Conservation (phyloP, 768 basidiomycete genomes). For the Rhodotorula sphaerocarpa region DNA sequence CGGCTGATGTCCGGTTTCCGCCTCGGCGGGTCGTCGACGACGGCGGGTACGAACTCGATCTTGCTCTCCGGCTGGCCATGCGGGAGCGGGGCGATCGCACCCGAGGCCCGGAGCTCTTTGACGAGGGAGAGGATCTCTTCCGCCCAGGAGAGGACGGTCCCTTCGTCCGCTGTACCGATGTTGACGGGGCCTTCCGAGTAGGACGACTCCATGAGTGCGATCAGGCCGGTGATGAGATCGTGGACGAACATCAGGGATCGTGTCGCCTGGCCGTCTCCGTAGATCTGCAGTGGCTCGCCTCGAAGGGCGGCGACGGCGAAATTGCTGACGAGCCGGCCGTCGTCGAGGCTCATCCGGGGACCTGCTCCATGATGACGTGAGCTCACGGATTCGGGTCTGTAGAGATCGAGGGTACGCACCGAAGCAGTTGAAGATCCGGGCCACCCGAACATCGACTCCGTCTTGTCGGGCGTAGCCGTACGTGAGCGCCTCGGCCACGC, state of each 20-base stretch:
- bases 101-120: slow-evolving; percentile 80
- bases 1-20: slow-evolving; percentile 85
- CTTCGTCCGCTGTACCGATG: slow-evolving; percentile 91
- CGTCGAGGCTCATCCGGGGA: slow-evolving; percentile 71
- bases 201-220: slow-evolving; percentile 86
- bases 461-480: slow-evolving; percentile 94
- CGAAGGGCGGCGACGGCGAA: slow-evolving; percentile 96
- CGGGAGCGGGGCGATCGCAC: slow-evolving; percentile 44
- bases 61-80: slow-evolving; percentile 39
- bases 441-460: slow-evolving; percentile 89
- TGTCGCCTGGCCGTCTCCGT: slow-evolving; percentile 40
- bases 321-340: slow-evolving; percentile 97
- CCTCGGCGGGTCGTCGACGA: slow-evolving; percentile 88
- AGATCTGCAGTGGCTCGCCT: slow-evolving; percentile 80
- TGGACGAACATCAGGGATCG: slow-evolving; percentile 62
- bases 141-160: slow-evolving; percentile 90
- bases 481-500: slow-evolving; percentile 93
- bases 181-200: slow-evolving; percentile 73
- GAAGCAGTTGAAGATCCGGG: slow-evolving; percentile 97
- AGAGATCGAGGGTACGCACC: slow-evolving; percentile 46
- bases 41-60: slow-evolving; percentile 70
- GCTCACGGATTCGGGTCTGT: background rate
- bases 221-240: slow-evolving; percentile 88
- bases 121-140: slow-evolving; percentile 85
- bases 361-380: slow-evolving; percentile 33